Base-by-base conservation (phyloP, 495 filamentous ascomycete species). In the Apiosordaria backusii region DNA sequence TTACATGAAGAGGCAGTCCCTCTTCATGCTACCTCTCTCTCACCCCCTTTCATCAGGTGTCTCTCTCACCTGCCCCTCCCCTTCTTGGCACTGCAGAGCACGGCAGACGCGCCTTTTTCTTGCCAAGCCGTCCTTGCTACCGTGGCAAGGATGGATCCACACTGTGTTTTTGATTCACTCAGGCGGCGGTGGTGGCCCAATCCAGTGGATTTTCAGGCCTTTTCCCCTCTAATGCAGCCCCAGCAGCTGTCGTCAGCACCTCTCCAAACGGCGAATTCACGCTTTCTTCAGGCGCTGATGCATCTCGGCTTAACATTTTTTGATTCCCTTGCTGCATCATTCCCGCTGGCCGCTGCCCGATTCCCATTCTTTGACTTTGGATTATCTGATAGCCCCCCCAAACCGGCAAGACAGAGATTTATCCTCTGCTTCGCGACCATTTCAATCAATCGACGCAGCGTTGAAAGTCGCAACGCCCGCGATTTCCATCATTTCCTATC, bases 381-480 rank as follows among this genome's bases (percentile, higher is more conserved):
- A 61, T 27, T 61, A 45, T 61, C 59, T 57, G 65, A 67, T 66
- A 66, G 67, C 69, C 71, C 71, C 73, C 61, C 61, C 60, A 68
- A 67, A 65, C 21, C 64, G 63, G 64, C 62, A 67, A 50, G 61
- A 71, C 68, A 73, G 73, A 75, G 71, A 73, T 76, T 76, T 75
- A 75, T 67, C 65, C 66, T 70, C 65, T 62, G 63, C 62, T 68
- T 64, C 13, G 70, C 66, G 60, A 61, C 60, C 61, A 35, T 54
- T 52, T 63, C 65, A 70, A 54, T 72, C 71, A 74, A 73, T 72
- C 69, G 69, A 69, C 52, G 62, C 61, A 70, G 73, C 60, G 69
- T 69, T 59, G 78, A 59, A 81, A 76, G 66, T 88, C 84, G 64
- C 88, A 87, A 70, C 87, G 86, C 90, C 90, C 92, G 72, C 92